phyloP scores from a whole-genome alignment of 2,329 filamentous ascomycete genomes.

The Aspergillus alliaceus region DNA sequence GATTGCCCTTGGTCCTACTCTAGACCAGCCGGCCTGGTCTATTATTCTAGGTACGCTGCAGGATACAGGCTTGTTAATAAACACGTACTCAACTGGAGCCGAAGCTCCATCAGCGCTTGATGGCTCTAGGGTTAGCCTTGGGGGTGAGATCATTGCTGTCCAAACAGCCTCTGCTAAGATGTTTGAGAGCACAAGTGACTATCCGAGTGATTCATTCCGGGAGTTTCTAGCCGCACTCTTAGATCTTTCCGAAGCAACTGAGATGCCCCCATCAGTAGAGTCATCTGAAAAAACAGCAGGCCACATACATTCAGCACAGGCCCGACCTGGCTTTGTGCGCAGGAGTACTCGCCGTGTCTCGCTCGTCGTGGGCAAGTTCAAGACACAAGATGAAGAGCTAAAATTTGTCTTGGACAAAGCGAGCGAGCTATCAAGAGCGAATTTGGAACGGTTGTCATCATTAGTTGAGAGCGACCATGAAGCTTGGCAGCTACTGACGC shows the following conservation, averaged over 20 bases:
- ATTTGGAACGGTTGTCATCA: conserved; percentile 70
- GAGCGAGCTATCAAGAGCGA: conserved; percentile 70
- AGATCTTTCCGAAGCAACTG: conserved; percentile 57
- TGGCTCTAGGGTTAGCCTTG: conserved; percentile 64
- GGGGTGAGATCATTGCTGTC: conserved; percentile 79
- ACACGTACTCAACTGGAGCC: conserved; percentile 33
- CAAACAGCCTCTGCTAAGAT: conserved; percentile 82
- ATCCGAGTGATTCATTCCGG: conserved; percentile 77
- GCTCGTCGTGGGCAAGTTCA: conserved; percentile 39
- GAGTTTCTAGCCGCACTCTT: conserved; percentile 76
- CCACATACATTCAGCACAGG: conserved; percentile 22
- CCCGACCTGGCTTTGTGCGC: conserved; percentile 31
- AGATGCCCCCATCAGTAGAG: conserved; percentile 49
- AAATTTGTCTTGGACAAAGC: conserved; percentile 68
- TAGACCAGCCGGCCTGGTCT: conserved; percentile 75
- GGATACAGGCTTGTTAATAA: conserved; percentile 86
- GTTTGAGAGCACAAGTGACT: conserved; percentile 89
- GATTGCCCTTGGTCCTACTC: conserved; percentile 86
- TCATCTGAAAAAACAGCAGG: conserved; percentile 57
- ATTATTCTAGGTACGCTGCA: conserved; percentile 91
- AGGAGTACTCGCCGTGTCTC: conserved; percentile 43
- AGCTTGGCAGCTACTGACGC: conserved; percentile 72
- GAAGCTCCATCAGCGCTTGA: conserved; percentile 39
- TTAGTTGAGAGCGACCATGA: conserved; percentile 63
- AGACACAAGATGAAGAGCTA: conserved; percentile 45